Conservation (phyloP, 768 basidiomycete species). For the Mycena metata region DNA sequence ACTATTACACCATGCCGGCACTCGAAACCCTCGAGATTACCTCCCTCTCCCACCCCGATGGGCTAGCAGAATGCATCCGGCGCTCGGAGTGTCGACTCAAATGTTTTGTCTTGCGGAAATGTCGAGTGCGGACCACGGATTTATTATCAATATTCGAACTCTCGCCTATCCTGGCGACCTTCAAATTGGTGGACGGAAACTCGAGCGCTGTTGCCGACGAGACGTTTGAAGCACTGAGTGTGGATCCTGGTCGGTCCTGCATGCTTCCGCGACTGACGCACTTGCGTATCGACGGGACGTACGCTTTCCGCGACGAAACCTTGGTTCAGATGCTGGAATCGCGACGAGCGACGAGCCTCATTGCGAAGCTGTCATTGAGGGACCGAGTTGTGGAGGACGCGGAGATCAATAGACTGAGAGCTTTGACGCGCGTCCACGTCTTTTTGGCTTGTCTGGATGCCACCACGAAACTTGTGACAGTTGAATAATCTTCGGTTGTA, state of each 20-base stretch:
- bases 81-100: slow-evolving; percentile 3
- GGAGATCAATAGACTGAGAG: background rate
- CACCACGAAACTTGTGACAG: background rate
- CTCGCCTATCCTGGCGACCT: background rate
- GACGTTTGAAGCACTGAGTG: background rate
- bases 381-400: background rate
- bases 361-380: background rate
- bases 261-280: background rate
- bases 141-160: background rate
- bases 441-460: background rate
- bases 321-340: slow-evolving; percentile 4
- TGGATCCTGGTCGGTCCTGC: no score
- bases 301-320: background rate
- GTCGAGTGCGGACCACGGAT: background rate
- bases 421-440: background rate
- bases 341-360: background rate
- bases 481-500: no score
- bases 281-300: background rate
- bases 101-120: background rate
- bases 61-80: background rate
- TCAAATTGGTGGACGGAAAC: background rate
- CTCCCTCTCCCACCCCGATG: background rate
- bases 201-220: background rate
- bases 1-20: background rate
- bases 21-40: background rate